phyloP scores from a whole-genome alignment of 1,139 yeast species.

The Nakaseomyces uthaithaninus region DNA sequence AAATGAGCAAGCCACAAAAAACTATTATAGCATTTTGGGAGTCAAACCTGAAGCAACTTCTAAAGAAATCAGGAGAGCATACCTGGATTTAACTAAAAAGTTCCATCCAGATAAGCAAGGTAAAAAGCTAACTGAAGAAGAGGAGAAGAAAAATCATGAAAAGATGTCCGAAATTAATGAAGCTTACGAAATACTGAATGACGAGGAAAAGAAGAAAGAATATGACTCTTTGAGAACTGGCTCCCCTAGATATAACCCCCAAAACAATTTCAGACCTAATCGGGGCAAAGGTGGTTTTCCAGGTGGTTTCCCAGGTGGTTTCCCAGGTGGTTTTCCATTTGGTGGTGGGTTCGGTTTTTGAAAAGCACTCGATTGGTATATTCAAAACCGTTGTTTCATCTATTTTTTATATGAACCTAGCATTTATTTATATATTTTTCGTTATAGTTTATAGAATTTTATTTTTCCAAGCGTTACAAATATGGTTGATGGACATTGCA shows the following conservation, averaged over 20 bases:
- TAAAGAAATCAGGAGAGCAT: conserved; percentile 71
- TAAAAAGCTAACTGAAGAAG: conserved; percentile 50
- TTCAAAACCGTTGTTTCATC: too few relatives aligned
- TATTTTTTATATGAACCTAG: not conserved
- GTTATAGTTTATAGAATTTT: not conserved
- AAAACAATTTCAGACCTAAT: conserved; percentile 4
- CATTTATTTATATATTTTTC: not conserved
- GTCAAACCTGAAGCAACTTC: conserved; percentile 61
- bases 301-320: conserved; percentile 7
- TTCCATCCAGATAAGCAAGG: conserved; percentile 89
- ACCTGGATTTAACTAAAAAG: conserved; percentile 66
- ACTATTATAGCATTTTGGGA: conserved; percentile 75
- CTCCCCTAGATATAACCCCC: not conserved
- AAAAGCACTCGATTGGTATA: not conserved
- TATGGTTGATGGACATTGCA: too few relatives aligned
- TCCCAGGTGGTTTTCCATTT: conserved; percentile 12
- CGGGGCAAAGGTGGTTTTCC: conserved; percentile 8
- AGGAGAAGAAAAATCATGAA: conserved; percentile 66
- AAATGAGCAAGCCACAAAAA: conserved; percentile 40
- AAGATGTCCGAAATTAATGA: conserved; percentile 90
- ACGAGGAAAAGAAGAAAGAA: conserved; percentile 52
- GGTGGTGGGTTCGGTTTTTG: conserved; percentile 8
- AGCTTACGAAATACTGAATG: conserved; percentile 80
- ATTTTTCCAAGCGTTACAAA: too few relatives aligned
- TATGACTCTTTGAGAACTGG: conserved; percentile 40